A percentile compares a stretch with the other conserved stretches of the same genome.
phyloP scores from a whole-genome alignment of 2,329 filamentous ascomycete genomes.

The Colletotrichum liaoningense region DNA sequence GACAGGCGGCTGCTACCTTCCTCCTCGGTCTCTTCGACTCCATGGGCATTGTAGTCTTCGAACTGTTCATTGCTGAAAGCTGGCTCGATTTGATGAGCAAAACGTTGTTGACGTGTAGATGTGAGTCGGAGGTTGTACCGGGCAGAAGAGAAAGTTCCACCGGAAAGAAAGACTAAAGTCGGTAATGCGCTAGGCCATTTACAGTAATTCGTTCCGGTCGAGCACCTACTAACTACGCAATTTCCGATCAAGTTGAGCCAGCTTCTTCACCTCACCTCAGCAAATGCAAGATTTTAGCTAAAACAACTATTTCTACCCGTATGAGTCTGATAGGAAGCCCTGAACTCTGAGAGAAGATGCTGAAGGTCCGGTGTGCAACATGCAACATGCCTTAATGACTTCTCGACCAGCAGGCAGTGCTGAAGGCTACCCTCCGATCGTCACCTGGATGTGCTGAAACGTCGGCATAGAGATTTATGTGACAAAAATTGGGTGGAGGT shows the following conservation, averaged over 20 bases:
- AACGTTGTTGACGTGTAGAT: neutral
- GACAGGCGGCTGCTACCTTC: neutral
- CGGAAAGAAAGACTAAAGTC: neutral
- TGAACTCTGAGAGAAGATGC: no score
- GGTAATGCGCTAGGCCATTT: neutral
- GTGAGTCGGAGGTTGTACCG: neutral
- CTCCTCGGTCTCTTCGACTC: neutral
- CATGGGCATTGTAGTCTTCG: neutral
- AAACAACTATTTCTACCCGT: no score
- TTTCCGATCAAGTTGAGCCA: neutral
- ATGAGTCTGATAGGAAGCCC: no score
- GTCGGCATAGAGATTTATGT: no score
- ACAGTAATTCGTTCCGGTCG: neutral
- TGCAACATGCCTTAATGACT: no score
- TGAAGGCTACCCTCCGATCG: no score
- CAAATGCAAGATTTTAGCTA: no score
- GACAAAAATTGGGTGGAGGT: no score
- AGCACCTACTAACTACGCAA: neutral
- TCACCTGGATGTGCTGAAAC: no score
- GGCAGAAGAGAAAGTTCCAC: neutral
- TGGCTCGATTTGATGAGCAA: neutral
- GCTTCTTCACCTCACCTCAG: no score
- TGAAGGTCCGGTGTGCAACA: no score
- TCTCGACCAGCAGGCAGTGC: no score
- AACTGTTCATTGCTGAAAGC: neutral